Evolutionary conservation across 2,329 filamentous ascomycete genomes (phyloP).

Genomic region (Fusarium goolgardi): DNA sequence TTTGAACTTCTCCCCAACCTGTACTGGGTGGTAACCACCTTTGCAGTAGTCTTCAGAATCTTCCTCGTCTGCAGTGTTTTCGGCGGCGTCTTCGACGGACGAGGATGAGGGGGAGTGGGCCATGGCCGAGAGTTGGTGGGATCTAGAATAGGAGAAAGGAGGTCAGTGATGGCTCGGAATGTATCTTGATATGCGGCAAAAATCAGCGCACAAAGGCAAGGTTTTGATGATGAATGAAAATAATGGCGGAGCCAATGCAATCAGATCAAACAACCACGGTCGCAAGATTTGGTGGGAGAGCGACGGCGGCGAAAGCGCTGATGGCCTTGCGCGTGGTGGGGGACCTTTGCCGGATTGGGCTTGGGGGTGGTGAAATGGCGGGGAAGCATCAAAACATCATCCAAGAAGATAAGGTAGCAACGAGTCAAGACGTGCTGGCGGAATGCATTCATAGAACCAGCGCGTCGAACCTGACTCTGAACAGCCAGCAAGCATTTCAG

Average conservation of each 20-base stretch:
- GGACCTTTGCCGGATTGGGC: conserved; percentile 48
- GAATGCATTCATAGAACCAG: conserved; percentile 5
- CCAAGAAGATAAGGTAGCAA: conserved; percentile 36
- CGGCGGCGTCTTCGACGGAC: conserved; percentile 83
- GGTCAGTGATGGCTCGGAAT: conserved; percentile 31
- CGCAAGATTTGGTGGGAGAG: conserved; percentile 42
- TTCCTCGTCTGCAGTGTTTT: conserved; percentile 97
- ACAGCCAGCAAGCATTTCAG: conserved; percentile 12
- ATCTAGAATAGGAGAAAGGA: conserved; percentile 53
- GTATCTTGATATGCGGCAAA: conserved; percentile 14
- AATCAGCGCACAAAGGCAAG: conserved; percentile 25
- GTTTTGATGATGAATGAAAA: conserved; percentile 28
- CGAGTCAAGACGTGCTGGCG: conserved; percentile 27
- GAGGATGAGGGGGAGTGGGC: conserved; percentile 81
- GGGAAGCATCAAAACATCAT: conserved; percentile 47
- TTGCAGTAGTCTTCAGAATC: conserved; percentile 99
- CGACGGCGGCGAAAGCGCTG: conserved; percentile 42
- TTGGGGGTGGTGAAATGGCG: conserved; percentile 47
- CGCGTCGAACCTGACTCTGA: conserved; percentile 8
- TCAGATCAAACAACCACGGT: conserved; percentile 42
- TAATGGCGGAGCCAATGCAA: conserved; percentile 40
- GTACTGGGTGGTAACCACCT: conserved; percentile 95
- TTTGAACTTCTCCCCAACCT: conserved; percentile 96
- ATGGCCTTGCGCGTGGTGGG: conserved; percentile 45
- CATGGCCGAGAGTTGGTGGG: conserved; percentile 68